Evolutionary conservation across 75 land plant species (phyloP).

Genomic region (Larix kaempferi): DNA sequence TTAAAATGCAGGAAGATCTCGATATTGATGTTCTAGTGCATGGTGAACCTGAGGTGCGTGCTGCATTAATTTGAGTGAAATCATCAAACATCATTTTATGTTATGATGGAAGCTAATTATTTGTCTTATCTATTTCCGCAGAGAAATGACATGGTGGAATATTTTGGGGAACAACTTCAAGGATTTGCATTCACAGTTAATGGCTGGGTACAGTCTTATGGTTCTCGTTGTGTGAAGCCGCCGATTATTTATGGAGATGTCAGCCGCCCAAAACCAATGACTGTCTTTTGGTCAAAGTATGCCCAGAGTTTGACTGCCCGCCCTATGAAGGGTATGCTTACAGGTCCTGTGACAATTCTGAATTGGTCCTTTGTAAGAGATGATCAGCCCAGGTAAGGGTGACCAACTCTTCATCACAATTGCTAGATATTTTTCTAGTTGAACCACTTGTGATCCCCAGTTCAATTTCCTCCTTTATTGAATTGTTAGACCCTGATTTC

Average conservation of each 20-base stretch:
- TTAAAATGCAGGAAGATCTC: conserved; percentile 83
- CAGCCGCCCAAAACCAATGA: conserved; percentile 89
- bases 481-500: not conserved
- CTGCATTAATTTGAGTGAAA: not conserved
- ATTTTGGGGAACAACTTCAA: conserved; percentile 80
- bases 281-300: conserved; percentile 78
- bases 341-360: conserved; percentile 90
- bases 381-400: conserved; percentile 73
- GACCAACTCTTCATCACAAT: not conserved
- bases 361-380: conserved; percentile 93
- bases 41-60: conserved; percentile 75
- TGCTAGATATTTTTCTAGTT: not conserved
- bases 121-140: conserved; percentile 13
- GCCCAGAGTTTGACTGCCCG: conserved; percentile 85
- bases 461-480: not conserved
- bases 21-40: conserved; percentile 92
- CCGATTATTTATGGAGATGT: conserved; percentile 93
- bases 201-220: conserved; percentile 96
- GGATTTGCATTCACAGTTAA: conserved; percentile 86
- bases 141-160: conserved; percentile 88
- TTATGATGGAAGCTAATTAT: not conserved
- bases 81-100: not conserved
- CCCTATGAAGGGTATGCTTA: conserved; percentile 95
- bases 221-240: conserved; percentile 93
- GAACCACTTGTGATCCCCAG: not conserved